Percentiles rank a stretch among this genome's conserved stretches.
phyloP scores from a whole-genome alignment of 371 early-diverging fungal species.

The Circinella minor region DNA sequence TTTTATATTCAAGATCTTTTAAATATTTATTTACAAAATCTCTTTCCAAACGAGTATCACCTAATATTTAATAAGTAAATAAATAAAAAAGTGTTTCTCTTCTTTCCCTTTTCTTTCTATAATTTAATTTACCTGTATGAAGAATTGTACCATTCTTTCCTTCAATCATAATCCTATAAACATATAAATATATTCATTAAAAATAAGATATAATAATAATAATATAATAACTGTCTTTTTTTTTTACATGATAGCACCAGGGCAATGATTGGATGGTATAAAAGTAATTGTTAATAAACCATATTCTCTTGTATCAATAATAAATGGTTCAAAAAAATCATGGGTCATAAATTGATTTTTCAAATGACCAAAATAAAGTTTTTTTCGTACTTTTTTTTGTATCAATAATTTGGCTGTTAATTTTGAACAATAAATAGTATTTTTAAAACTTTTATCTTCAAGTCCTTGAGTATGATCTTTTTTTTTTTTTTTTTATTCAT shows the following conservation, averaged over 20 bases:
- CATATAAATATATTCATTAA: not conserved
- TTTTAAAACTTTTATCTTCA: slow-evolving; percentile 21
- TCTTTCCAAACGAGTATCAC: slow-evolving; percentile 43
- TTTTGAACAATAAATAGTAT: slow-evolving; percentile 39
- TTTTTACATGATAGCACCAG: slow-evolving; percentile 52
- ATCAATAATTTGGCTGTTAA: slow-evolving; percentile 39
- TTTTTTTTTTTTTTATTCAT: too few relatives aligned
- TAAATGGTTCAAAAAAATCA: slow-evolving; percentile 16
- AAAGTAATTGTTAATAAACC: slow-evolving; percentile 29
- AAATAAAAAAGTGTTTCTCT: not conserved
- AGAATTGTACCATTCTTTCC: slow-evolving; percentile 44
- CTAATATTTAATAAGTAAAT: not conserved
- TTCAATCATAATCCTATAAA: slow-evolving; percentile 39
- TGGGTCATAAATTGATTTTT: slow-evolving; percentile 26
- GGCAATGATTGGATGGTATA: slow-evolving; percentile 50
- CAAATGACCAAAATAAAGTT: slow-evolving; percentile 20
- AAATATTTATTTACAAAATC: slow-evolving; percentile 26
- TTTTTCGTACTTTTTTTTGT: slow-evolving; percentile 21
- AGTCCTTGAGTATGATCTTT: slow-evolving; percentile 44
- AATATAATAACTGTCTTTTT: too few relatives aligned
- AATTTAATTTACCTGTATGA: slow-evolving; percentile 48
- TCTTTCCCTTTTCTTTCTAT: too few relatives aligned
- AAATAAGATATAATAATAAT: not conserved
- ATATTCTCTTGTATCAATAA: slow-evolving; percentile 31
- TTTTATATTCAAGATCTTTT: slow-evolving; percentile 16